Base-by-base conservation (phyloP, 1,284 basidiomycete species). In the Volvariella surrecta region DNA sequence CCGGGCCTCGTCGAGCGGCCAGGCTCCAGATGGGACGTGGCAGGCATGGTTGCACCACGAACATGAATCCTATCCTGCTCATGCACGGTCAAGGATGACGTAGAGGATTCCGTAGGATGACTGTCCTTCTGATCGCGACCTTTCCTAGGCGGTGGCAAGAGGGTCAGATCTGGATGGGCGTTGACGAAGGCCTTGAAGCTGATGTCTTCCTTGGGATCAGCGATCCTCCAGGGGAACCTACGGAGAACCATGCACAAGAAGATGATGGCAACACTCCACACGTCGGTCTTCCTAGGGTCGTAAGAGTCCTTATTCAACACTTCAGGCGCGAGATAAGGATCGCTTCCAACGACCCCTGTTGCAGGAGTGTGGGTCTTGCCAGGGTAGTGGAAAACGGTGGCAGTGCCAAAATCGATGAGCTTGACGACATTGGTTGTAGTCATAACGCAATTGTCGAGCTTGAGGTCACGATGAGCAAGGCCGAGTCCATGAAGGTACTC, bases 371-470 rank as follows among this genome's bases (percentile, higher is more conserved):
- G 70, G 0, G 66, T 63, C 49, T 76, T 93, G 48, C 94, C 95
- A 0, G 96, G 96, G 56, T 98, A 98, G 57, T 96, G 92, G 70
- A 99, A 99, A 45, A 99, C 95, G 47, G 94, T 95, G 11, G 96
- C 96, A 1, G 96, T 99, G 40, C 96, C 96, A 66, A 99, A 99
- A 66, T 99, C 96, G 67, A 99, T 99, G 51, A 99, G 79, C 66
- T 99, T 99, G 70, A 99, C 89, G 52, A 96, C 81, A 59, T 97
- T 94, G 58, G 84, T 75, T 2, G 73, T 72, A 20, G 90, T 97
- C 90, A 99, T 96, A 66, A 99, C 96, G 62, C 96, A 99, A 64
- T 99, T 99, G 70, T 99, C 96, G 51, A 99, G 84, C 67, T 99
- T 99, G 63, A 99, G 79, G 64, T 99, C 96, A 32, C 96, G 88